Conservation (phyloP, 176 grass and related monocot species). For the Elymus sibiricus region DNA sequence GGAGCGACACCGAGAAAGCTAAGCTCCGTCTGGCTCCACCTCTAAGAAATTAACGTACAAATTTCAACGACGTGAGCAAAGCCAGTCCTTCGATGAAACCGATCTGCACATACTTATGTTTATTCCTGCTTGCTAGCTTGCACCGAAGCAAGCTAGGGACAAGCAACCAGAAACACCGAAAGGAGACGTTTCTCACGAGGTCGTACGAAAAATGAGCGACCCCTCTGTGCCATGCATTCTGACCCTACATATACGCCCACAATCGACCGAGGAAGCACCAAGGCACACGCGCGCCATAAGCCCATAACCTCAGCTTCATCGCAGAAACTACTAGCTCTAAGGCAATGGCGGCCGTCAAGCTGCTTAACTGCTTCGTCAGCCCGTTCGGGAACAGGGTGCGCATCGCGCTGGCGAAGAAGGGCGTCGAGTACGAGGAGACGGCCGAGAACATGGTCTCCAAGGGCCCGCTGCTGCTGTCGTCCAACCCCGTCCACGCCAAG, state of each 20-base stretch:
- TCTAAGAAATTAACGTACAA: neutral
- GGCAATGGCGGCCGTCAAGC: constrained; percentile 12
- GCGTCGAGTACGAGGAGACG: constrained; percentile 63
- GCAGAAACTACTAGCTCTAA: too few species aligned
- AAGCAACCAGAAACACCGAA: neutral
- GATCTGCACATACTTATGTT: too few species aligned
- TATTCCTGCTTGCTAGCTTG: too few species aligned
- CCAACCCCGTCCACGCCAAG: constrained; percentile 65
- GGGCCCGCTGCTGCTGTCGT: constrained; percentile 58
- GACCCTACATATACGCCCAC: too few species aligned
- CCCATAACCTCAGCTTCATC: too few species aligned
- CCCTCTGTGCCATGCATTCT: too few species aligned
- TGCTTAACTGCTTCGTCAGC: constrained; percentile 67
- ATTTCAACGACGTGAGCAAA: neutral
- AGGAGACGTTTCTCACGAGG: neutral
- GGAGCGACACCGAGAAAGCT: too few species aligned
- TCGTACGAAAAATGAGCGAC: neutral
- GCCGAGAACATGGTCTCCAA: constrained; percentile 48
- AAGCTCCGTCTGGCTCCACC: neutral
- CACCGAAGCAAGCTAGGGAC: neutral
- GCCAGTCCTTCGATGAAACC: neutral
- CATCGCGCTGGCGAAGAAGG: constrained; percentile 64
- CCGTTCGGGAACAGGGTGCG: constrained; percentile 50
- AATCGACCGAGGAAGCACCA: too few species aligned
- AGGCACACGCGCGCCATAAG: too few species aligned